phyloP scores from a whole-genome alignment of 2,329 filamentous ascomycete genomes.

The Ophiostoma triangulosporum region DNA sequence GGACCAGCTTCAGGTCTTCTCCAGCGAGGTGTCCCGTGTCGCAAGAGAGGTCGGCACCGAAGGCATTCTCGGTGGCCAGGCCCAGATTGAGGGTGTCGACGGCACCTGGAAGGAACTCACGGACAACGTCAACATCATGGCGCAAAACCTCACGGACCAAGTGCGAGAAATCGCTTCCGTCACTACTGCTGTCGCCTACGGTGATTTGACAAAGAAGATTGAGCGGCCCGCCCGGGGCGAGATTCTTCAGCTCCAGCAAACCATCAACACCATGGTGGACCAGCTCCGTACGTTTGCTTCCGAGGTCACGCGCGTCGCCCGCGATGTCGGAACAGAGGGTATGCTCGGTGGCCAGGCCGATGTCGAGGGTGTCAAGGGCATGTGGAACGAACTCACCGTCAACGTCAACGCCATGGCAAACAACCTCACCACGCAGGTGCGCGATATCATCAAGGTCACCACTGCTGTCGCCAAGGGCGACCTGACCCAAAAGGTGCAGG shows the following conservation, averaged over 20 bases:
- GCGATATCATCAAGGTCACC: constrained; percentile 80
- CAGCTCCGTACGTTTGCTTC: constrained; percentile 73
- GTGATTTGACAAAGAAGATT: constrained; percentile 74
- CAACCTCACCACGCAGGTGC: constrained; percentile 75
- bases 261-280: constrained; percentile 83
- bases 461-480: constrained; percentile 70
- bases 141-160: constrained; percentile 69
- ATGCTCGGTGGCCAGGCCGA: constrained; percentile 72
- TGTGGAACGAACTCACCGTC: constrained; percentile 79
- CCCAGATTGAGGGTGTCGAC: constrained; percentile 83
- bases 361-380: constrained; percentile 72
- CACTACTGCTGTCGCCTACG: constrained; percentile 70
- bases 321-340: constrained; percentile 74
- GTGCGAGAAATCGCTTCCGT: constrained; percentile 77
- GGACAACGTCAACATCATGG: constrained; percentile 78
- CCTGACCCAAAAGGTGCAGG: constrained; percentile 91
- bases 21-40: constrained; percentile 87
- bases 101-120: constrained; percentile 97
- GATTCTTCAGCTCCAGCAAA: constrained; percentile 71
- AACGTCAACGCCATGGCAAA: constrained; percentile 84
- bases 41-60: constrained; percentile 94
- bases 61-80: constrained; percentile 84
- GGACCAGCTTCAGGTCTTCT: constrained; percentile 93
- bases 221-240: constrained; percentile 69
- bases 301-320: constrained; percentile 69